Evolutionary conservation across 2,329 filamentous ascomycete species (phyloP).

Genomic region (Phaeosphaeriaceae sp.): DNA sequence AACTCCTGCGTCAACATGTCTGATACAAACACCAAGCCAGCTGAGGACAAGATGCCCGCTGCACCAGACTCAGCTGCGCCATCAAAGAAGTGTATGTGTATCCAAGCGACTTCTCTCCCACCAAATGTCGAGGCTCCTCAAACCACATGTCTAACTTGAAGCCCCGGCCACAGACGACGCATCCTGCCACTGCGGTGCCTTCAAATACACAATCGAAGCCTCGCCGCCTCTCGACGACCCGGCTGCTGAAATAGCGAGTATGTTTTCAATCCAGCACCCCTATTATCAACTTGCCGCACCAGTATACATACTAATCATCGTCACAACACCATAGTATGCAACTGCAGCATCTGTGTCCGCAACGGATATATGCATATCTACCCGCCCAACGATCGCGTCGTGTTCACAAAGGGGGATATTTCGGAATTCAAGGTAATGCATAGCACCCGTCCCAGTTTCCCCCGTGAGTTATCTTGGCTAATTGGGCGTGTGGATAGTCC

Average conservation of each 20-base stretch:
- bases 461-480: too few relatives aligned
- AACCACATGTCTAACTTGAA: not conserved
- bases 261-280: not conserved
- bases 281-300: not conserved
- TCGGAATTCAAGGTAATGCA: slow-evolving; percentile 25
- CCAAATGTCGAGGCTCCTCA: not conserved
- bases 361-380: slow-evolving; percentile 60
- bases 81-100: slow-evolving; percentile 4
- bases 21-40: not conserved
- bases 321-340: slow-evolving; percentile 50
- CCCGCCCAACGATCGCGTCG: slow-evolving; percentile 20
- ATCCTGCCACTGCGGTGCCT: slow-evolving; percentile 62
- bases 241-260: slow-evolving; percentile 45
- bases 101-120: not conserved
- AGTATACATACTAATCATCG: too few relatives aligned
- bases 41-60: slow-evolving; percentile 6
- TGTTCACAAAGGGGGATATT: slow-evolving; percentile 25
- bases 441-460: not conserved
- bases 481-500: slow-evolving; percentile 11
- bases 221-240: slow-evolving; percentile 56
- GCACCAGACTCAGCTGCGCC: slow-evolving; percentile 11
- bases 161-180: slow-evolving; percentile 58
- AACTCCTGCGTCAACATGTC: not conserved
- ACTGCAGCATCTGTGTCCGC: slow-evolving; percentile 62
- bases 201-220: slow-evolving; percentile 58